A percentile compares a stretch with the other conserved stretches of the same genome.
phyloP scores from a whole-genome alignment of 805 yeast genomes.

The Candida lessepsii region DNA sequence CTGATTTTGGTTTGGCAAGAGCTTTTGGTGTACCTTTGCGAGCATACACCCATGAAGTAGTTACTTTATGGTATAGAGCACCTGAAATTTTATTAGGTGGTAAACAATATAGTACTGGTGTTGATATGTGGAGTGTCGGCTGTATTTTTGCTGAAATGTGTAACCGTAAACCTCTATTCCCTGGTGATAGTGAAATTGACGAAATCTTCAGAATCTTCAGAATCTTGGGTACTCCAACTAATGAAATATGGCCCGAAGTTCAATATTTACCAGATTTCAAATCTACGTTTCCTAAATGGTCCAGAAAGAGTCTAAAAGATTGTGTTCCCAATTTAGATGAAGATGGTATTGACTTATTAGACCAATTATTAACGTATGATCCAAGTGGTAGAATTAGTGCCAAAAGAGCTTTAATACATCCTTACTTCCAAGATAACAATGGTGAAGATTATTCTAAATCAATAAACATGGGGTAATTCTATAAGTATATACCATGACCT shows the following conservation, averaged over 20 bases:
- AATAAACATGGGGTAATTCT: conserved; percentile 39
- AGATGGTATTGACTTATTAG: conserved; percentile 81
- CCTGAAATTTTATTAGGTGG: conserved; percentile 96
- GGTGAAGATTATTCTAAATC: conserved; percentile 32
- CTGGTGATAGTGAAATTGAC: conserved; percentile 97
- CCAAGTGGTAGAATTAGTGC: conserved; percentile 94
- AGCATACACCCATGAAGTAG: conserved; percentile 97
- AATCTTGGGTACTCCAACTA: conserved; percentile 90
- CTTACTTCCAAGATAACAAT: conserved; percentile 67
- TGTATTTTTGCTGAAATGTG: conserved; percentile 98
- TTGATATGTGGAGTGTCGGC: conserved; percentile 98
- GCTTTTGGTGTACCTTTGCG: conserved; percentile 97
- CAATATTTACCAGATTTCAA: conserved; percentile 88
- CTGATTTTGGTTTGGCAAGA: conserved; percentile 89
- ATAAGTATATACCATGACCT: too few species aligned
- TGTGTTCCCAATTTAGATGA: conserved; percentile 77
- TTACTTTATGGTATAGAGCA: conserved; percentile 95
- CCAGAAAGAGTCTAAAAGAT: conserved; percentile 64
- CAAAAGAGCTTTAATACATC: conserved; percentile 85
- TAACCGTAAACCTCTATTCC: conserved; percentile 89
- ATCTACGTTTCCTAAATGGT: conserved; percentile 90
- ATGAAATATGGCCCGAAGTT: conserved; percentile 93
- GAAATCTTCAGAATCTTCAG: conserved; percentile 93
- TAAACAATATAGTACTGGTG: conserved; percentile 95
- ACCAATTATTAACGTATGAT: conserved; percentile 79